These are phyloP conservation scores for Auxenochlorella pyrenoidosa DNA, from an alignment of 139 green algal species.

Conservation along the genomic window DNA sequence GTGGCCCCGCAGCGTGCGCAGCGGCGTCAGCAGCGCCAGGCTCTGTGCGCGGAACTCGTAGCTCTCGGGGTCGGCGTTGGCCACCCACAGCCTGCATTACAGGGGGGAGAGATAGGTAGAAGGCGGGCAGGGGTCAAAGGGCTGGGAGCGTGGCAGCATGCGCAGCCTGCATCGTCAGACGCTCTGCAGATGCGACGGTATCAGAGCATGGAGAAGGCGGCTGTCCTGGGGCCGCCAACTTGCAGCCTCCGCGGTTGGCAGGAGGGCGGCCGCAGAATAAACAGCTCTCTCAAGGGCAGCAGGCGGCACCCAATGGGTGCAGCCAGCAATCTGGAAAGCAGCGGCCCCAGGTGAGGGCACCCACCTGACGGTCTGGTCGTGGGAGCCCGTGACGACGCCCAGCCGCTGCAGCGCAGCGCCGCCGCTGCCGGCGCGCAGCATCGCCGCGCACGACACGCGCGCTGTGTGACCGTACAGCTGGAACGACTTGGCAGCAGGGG, in stretches of 20 bases:
- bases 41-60: background rate
- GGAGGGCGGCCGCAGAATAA: too few species aligned
- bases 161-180: too few species aligned
- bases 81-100: background rate
- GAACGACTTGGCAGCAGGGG: background rate
- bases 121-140: background rate
- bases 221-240: too few species aligned
- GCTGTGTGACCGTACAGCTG: slow-evolving; percentile 26
- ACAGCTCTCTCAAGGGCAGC: too few species aligned
- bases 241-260: too few species aligned
- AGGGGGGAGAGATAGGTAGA: background rate
- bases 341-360: too few species aligned
- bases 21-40: slow-evolving; percentile 34
- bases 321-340: too few species aligned
- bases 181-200: too few species aligned
- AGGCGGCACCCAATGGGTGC: background rate
- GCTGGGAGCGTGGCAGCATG: background rate
- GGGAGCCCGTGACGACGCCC: background rate
- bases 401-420: background rate
- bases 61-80: background rate
- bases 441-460: background rate
- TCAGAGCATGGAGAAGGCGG: too few species aligned
- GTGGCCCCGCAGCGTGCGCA: slow-evolving; percentile 36
- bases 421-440: background rate
- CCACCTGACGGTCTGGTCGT: slow-evolving; percentile 35